phyloP scores from a whole-genome alignment of 495 filamentous ascomycete genomes.

The Podospora bellae-mahoneyi region DNA sequence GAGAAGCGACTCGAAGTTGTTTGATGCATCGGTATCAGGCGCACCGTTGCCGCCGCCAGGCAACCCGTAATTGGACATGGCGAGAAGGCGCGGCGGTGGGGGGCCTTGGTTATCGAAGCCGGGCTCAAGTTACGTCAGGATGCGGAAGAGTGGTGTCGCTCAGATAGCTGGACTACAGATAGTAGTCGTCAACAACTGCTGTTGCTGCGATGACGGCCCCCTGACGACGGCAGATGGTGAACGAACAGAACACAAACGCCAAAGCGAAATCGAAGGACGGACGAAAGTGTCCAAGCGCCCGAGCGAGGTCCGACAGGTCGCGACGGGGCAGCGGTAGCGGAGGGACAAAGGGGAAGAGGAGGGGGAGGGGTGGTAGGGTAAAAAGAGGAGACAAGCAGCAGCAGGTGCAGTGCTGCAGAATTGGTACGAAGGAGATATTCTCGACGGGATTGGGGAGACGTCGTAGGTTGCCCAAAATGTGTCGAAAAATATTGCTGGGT shows the following conservation, averaged over 20 bases:
- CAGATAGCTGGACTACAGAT: not conserved
- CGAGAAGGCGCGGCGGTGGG: not conserved
- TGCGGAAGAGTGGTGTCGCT: not conserved
- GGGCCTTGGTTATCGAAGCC: not conserved
- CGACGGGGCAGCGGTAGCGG: not conserved
- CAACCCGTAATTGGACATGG: conserved; percentile 47
- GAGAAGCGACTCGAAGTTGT: conserved; percentile 34
- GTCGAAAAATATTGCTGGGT: conserved; percentile 7
- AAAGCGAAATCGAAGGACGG: not conserved
- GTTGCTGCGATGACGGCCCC: conserved; percentile 11
- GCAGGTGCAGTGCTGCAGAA: not conserved
- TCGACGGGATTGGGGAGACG: not conserved
- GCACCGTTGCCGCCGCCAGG: conserved; percentile 31
- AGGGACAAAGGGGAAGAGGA: not conserved
- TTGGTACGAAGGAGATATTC: not conserved
- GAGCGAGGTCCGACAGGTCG: not conserved
- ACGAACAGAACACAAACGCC: not conserved
- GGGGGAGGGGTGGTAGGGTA: not conserved
- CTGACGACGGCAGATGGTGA: conserved; percentile 8
- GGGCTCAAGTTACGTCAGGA: not conserved
- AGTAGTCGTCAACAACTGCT: not conserved
- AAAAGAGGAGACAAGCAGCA: not conserved
- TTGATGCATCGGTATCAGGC: conserved; percentile 27
- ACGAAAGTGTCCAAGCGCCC: not conserved
- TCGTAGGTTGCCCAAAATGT: not conserved